A percentile compares a stretch with the other conserved stretches of the same genome.
These are phyloP conservation scores for Tolypocladium guangdongense DNA, from an alignment of 2,329 filamentous ascomycete genomes.

Conservation along the genomic window DNA sequence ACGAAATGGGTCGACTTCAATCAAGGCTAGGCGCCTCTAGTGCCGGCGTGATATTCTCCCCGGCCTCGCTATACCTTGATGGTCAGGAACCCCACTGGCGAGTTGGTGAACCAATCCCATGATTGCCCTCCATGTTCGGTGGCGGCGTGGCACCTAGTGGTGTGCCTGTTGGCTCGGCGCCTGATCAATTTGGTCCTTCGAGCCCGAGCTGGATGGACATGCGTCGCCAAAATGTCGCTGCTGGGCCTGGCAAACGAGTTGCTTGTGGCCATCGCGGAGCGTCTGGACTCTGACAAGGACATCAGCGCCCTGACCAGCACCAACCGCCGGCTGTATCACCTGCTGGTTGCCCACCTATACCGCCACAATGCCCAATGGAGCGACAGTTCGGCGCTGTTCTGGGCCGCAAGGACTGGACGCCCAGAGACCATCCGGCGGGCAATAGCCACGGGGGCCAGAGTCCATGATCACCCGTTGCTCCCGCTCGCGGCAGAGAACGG, in stretches of 20 bases:
- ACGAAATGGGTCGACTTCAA: too few relatives aligned
- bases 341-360: constrained; percentile 1
- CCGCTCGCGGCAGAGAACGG: constrained; percentile 2
- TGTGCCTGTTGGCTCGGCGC: too few relatives aligned
- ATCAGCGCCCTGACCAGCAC: constrained; percentile 1
- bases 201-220: too few relatives aligned
- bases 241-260: constrained; percentile 4
- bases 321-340: constrained; percentile 2
- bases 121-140: too few relatives aligned
- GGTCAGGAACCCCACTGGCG: too few relatives aligned
- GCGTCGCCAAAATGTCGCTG: constrained; percentile 2
- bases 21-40: too few relatives aligned
- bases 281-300: constrained; percentile 1
- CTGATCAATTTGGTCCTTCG: too few relatives aligned
- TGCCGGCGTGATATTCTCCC: too few relatives aligned
- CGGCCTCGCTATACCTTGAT: too few relatives aligned
- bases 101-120: too few relatives aligned
- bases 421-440: constrained; percentile 1
- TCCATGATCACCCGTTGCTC: constrained; percentile 1
- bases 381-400: not conserved
- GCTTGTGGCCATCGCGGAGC: constrained; percentile 1
- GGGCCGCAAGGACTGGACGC: constrained; percentile 3
- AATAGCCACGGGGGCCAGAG: not conserved
- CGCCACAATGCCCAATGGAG: constrained; percentile 1
- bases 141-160: too few relatives aligned